Percentiles rank a stretch among this genome's conserved stretches.
Conservation (phyloP, 768 basidiomycete species). For the Pleurotus cornucopiae region DNA sequence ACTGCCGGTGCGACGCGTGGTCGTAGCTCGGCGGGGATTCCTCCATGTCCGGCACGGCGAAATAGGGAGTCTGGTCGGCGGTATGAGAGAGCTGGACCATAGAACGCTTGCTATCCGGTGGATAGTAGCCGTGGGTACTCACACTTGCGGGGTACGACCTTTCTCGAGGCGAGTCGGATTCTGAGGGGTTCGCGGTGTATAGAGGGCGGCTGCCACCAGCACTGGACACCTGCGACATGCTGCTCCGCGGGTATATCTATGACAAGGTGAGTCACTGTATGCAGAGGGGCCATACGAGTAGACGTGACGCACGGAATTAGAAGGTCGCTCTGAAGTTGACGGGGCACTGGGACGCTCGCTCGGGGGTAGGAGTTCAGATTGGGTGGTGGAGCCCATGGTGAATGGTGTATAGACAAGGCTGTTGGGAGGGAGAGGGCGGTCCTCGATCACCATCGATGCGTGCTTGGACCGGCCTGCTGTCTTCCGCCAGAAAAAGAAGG, state of each 20-base stretch:
- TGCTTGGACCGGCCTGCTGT: neutral
- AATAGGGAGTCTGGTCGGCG: neutral
- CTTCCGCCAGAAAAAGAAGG: neutral
- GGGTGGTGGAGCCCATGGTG: neutral
- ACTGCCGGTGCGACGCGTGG: neutral
- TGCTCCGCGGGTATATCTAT: neutral
- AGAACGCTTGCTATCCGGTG: neutral
- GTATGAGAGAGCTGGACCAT: neutral
- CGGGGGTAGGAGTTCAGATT: neutral
- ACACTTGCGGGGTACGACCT: neutral
- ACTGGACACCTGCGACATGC: neutral
- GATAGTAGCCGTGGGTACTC: neutral
- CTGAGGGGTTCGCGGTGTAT: neutral
- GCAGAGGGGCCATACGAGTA: neutral
- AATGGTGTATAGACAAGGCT: neutral
- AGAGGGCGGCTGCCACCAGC: neutral
- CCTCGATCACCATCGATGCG: neutral
- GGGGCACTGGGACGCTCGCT: neutral
- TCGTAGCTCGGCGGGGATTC: neutral
- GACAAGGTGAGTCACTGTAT: neutral
- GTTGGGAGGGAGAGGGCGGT: neutral
- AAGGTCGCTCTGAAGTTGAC: neutral
- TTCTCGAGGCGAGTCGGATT: neutral
- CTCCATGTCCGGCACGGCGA: neutral
- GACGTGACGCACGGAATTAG: neutral